These are phyloP conservation scores for Lophium mytilinum DNA, from an alignment of 495 filamentous ascomycete genomes.

Conservation along the genomic window DNA sequence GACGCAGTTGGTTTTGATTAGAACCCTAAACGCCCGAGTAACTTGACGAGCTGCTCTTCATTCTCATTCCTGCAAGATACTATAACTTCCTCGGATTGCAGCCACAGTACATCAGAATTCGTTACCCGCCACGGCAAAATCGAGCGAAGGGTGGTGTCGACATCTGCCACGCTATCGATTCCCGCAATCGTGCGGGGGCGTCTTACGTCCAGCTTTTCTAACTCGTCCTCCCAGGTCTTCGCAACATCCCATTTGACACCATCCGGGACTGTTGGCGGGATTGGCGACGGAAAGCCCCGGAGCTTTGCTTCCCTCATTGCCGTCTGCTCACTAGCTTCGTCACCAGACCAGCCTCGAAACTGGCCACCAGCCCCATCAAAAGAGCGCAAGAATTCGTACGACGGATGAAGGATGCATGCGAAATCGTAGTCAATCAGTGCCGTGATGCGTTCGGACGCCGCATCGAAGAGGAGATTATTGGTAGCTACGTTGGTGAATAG, in stretches of 20 bases:
- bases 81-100: conserved; percentile 27
- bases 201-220: too few relatives aligned
- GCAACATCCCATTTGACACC: conserved; percentile 30
- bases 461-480: conserved; percentile 25
- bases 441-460: conserved; percentile 24
- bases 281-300: conserved; percentile 25
- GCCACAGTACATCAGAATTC: conserved; percentile 26
- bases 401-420: conserved; percentile 23
- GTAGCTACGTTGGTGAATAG: too few relatives aligned
- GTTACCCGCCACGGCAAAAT: conserved; percentile 25
- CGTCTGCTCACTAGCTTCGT: conserved; percentile 17
- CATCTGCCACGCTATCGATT: conserved; percentile 30
- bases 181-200: conserved; percentile 31
- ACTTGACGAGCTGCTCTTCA: conserved; percentile 9
- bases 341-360: conserved; percentile 19
- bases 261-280: conserved; percentile 15
- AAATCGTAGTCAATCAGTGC: conserved; percentile 31
- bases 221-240: conserved; percentile 29
- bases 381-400: conserved; percentile 30
- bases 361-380: conserved; percentile 22
- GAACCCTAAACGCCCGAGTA: conserved; percentile 9
- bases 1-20: too few relatives aligned
- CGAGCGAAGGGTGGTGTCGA: conserved; percentile 25
- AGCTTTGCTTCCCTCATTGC: conserved; percentile 27
- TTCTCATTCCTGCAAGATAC: conserved; percentile 13